A percentile compares a stretch with the other conserved stretches of the same genome.
These are phyloP conservation scores for Pichia insulana DNA, from an alignment of 805 yeast species.

Conservation along the genomic window DNA sequence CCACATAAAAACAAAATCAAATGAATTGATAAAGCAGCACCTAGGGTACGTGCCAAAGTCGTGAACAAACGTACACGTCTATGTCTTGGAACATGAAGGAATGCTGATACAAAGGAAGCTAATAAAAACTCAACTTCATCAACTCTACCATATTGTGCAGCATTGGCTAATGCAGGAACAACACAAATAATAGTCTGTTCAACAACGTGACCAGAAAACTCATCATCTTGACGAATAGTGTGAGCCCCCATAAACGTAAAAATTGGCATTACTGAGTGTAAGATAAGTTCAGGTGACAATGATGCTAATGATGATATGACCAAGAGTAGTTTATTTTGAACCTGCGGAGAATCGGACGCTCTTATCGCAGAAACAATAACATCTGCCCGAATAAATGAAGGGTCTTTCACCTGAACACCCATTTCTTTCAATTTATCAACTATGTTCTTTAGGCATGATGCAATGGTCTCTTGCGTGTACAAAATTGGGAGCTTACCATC, in stretches of 20 bases:
- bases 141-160: constrained; percentile 34
- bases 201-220: constrained; percentile 83
- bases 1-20: constrained; percentile 71
- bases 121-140: constrained; percentile 78
- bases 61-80: constrained; percentile 82
- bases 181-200: constrained; percentile 86
- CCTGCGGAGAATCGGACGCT: constrained; percentile 85
- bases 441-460: constrained; percentile 71
- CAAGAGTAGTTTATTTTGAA: constrained; percentile 77
- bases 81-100: constrained; percentile 92
- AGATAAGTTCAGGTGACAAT: constrained; percentile 79
- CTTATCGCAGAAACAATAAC: constrained; percentile 85
- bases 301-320: constrained; percentile 84
- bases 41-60: constrained; percentile 69
- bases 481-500: constrained; percentile 89
- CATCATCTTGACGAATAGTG: constrained; percentile 94
- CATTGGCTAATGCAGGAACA: constrained; percentile 73
- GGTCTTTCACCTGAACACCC: constrained; percentile 36
- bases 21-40: constrained; percentile 57
- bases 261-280: constrained; percentile 98
- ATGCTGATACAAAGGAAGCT: constrained; percentile 88
- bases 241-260: constrained; percentile 99
- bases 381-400: constrained; percentile 74
- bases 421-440: constrained; percentile 45
- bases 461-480: constrained; percentile 84